Conservation (phyloP, 2,329 filamentous ascomycete genomes). For the Exophiala dermatitidis region DNA sequence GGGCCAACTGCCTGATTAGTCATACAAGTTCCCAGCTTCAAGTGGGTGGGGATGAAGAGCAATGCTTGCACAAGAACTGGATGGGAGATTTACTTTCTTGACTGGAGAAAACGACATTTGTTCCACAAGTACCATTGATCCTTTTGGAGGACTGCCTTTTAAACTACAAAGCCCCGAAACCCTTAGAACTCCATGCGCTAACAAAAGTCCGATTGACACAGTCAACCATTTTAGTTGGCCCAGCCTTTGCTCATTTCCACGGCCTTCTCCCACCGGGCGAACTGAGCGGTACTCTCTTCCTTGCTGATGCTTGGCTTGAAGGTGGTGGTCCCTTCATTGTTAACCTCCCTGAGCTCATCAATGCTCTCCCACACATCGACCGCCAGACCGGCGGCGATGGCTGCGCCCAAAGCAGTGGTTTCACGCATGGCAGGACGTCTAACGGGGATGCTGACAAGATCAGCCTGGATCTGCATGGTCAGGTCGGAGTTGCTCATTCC, state of each 20-base stretch:
- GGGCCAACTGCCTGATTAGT: too few relatives aligned
- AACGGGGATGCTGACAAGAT: slow-evolving; percentile 76
- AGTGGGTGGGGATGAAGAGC: too few relatives aligned
- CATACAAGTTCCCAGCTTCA: too few relatives aligned
- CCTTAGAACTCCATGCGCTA: slow-evolving; percentile 6
- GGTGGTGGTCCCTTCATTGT: slow-evolving; percentile 59
- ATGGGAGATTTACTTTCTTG: too few relatives aligned
- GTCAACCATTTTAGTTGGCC: slow-evolving; percentile 12
- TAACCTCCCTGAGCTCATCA: slow-evolving; percentile 65
- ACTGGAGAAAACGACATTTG: slow-evolving; percentile 15
- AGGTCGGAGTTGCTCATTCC: slow-evolving; percentile 83
- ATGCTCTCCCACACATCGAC: slow-evolving; percentile 71
- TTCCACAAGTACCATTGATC: not conserved
- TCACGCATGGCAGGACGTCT: slow-evolving; percentile 82
- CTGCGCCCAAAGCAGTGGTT: slow-evolving; percentile 80
- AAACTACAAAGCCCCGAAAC: not conserved
- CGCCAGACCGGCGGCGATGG: slow-evolving; percentile 82
- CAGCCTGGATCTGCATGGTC: slow-evolving; percentile 79
- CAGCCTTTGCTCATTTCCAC: slow-evolving; percentile 59
- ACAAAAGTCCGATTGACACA: not conserved
- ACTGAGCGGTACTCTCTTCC: slow-evolving; percentile 55
- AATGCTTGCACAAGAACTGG: too few relatives aligned
- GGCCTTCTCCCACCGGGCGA: slow-evolving; percentile 66
- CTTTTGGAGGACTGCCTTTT: not conserved
- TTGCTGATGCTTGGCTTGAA: slow-evolving; percentile 61